These are phyloP conservation scores for Verticillium isaacii DNA, from an alignment of 2,329 filamentous ascomycete species.

Conservation along the genomic window DNA sequence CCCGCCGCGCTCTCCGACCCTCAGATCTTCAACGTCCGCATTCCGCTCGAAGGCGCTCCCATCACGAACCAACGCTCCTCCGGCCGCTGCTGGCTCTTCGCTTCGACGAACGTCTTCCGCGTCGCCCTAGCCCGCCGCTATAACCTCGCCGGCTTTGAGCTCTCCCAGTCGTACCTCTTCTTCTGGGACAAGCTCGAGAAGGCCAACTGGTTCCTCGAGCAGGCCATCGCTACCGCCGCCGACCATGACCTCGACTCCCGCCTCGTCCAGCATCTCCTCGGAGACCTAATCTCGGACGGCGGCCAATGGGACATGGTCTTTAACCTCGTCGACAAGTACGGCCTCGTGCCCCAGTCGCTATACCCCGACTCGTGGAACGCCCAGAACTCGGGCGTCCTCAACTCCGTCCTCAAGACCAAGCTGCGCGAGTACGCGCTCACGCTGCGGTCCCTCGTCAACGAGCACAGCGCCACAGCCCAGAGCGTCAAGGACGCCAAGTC, in stretches of 20 bases:
- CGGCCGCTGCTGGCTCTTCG: constrained; percentile 89
- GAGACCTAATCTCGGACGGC: constrained; percentile 69
- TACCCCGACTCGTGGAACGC: constrained; percentile 84
- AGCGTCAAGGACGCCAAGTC: constrained; percentile 53
- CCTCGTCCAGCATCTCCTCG: constrained; percentile 65
- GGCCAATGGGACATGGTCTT: constrained; percentile 92
- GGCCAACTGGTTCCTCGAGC: constrained; percentile 83
- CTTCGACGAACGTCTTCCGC: constrained; percentile 85
- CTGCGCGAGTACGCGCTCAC: constrained; percentile 78
- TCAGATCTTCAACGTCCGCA: constrained; percentile 79
- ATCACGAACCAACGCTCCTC: constrained; percentile 81
- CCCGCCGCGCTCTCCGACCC: constrained; percentile 61
- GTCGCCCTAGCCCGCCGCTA: constrained; percentile 85
- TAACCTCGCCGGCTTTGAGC: constrained; percentile 70
- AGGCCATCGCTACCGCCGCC: constrained; percentile 68
- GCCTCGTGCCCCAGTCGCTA: constrained; percentile 74
- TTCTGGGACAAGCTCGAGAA: constrained; percentile 96
- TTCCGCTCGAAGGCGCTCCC: constrained; percentile 75
- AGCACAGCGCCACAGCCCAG: constrained; percentile 23
- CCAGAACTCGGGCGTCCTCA: constrained; percentile 63
- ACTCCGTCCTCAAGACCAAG: constrained; percentile 74
- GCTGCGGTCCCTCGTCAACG: constrained; percentile 53
- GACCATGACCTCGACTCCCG: constrained; percentile 65
- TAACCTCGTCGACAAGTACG: constrained; percentile 82
- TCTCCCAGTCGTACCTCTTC: constrained; percentile 85